phyloP scores from a whole-genome alignment of 1,284 basidiomycete genomes.

The Earliella scabrosa region DNA sequence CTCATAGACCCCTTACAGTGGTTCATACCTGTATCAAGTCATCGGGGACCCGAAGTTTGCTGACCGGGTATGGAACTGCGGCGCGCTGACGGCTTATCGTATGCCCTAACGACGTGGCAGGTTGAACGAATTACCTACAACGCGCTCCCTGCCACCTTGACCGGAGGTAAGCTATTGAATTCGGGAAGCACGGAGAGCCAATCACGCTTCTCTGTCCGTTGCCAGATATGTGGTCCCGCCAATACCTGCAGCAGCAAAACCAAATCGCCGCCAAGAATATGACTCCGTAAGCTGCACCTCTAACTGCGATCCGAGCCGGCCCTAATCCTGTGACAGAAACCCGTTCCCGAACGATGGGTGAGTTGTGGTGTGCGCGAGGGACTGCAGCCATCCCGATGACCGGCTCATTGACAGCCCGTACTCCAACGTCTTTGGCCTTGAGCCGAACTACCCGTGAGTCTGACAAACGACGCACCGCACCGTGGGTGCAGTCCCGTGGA shows the following conservation, averaged over 20 bases:
- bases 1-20: constrained; percentile 34
- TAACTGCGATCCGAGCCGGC: background rate
- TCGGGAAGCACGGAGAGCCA: background rate
- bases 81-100: background rate
- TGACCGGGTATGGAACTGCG: constrained; percentile 45
- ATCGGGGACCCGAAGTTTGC: constrained; percentile 60
- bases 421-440: constrained; percentile 56
- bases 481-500: background rate
- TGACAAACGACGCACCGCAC: background rate
- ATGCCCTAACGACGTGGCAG: constrained; percentile 30
- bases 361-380: constrained; percentile 12
- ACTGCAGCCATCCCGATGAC: background rate
- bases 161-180: constrained; percentile 43
- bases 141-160: constrained; percentile 57
- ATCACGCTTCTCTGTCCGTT: background rate
- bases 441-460: constrained; percentile 40
- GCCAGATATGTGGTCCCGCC: constrained; percentile 61
- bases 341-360: constrained; percentile 59
- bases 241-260: constrained; percentile 65
- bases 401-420: constrained; percentile 42
- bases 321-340: constrained; percentile 38
- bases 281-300: constrained; percentile 46
- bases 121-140: constrained; percentile 66
- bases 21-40: constrained; percentile 61
- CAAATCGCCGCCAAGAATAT: constrained; percentile 63